Evolutionary conservation across 805 yeast species (phyloP), one percentile per base, ranked within the genome.

Genomic region (Myxozyma neotropica): DNA sequence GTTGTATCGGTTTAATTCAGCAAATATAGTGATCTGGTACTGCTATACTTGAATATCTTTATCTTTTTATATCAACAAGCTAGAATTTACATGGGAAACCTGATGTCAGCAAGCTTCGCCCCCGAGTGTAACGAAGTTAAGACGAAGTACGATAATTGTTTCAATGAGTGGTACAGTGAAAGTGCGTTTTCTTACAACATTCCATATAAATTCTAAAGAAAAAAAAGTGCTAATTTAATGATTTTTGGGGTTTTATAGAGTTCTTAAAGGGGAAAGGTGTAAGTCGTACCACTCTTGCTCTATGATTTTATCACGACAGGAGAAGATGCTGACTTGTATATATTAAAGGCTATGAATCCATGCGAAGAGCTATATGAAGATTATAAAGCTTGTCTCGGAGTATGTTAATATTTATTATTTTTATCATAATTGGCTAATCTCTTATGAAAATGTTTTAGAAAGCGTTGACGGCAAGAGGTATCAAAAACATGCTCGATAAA

Each of bases 71-170:
- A 15, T 39, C 21, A 10, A 15, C 46, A 2, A 3, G 8, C 21
- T 13, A 23, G 3, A 15, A 8, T 13, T 8, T 48, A 26, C 47
- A 60, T 60, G 64, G 64, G 64, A 46, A 59, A 56, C 39, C 53
- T 47, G 29, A 82, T 88, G 88, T 86, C 92, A 17, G 80, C 96
- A 5, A 90, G 96, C 61, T 88, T 94, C 79, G 98, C 99, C 38
- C 97, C 97, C 26, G 98, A 94, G 76, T 94, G 99, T 75, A 89
- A 96, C 23, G 88, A 84, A 36, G 82, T 87, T 58, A 94, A 94
- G 74, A 83, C 84, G 68, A 83, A 84, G 69, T 94, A 94, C 71
- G 98, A 94, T 71, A 87, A 85, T 69, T 94, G 99, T 73, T 94
- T 94, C 77, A 92, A 91, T 74, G 81, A 82, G 66, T 92, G 99